Evolutionary conservation across 176 grass and related monocot genomes (phyloP).

Genomic region (Bromus sterilis): DNA sequence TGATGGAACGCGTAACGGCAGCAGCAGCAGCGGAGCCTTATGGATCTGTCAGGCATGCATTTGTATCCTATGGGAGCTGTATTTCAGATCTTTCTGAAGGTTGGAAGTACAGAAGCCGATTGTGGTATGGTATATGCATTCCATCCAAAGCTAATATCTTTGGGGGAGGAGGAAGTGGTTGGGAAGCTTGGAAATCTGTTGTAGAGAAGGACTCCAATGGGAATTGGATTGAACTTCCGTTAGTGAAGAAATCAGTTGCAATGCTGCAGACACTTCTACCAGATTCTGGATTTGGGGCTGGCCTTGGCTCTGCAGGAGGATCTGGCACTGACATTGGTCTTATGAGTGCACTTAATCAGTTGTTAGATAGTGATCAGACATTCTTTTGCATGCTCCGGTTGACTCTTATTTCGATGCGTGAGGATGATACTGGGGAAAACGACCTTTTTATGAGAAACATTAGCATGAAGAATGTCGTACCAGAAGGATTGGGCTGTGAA

Average conservation of each 20-base stretch:
- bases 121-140: slow-evolving; percentile 78
- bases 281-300: slow-evolving; percentile 62
- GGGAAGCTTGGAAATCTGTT: slow-evolving; percentile 60
- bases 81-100: slow-evolving; percentile 67
- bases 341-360: slow-evolving; percentile 69
- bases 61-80: slow-evolving; percentile 78
- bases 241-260: slow-evolving; percentile 71
- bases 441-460: slow-evolving; percentile 48
- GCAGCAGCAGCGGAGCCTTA: slow-evolving; percentile 80
- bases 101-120: slow-evolving; percentile 73
- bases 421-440: slow-evolving; percentile 58
- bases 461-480: slow-evolving; percentile 44
- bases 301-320: slow-evolving; percentile 50
- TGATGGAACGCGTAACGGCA: slow-evolving; percentile 75
- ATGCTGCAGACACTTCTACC: slow-evolving; percentile 75
- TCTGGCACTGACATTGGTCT: slow-evolving; percentile 56
- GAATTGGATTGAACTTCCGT: slow-evolving; percentile 68
- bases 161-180: slow-evolving; percentile 72
- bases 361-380: slow-evolving; percentile 85
- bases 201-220: slow-evolving; percentile 56
- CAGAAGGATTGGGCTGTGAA: slow-evolving; percentile 40
- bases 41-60: slow-evolving; percentile 74
- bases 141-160: slow-evolving; percentile 56
- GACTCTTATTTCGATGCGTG: slow-evolving; percentile 70
- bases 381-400: slow-evolving; percentile 79